These are phyloP conservation scores for Ceratocystis ficicola DNA, from an alignment of 2,329 filamentous ascomycete species.

Conservation along the genomic window DNA sequence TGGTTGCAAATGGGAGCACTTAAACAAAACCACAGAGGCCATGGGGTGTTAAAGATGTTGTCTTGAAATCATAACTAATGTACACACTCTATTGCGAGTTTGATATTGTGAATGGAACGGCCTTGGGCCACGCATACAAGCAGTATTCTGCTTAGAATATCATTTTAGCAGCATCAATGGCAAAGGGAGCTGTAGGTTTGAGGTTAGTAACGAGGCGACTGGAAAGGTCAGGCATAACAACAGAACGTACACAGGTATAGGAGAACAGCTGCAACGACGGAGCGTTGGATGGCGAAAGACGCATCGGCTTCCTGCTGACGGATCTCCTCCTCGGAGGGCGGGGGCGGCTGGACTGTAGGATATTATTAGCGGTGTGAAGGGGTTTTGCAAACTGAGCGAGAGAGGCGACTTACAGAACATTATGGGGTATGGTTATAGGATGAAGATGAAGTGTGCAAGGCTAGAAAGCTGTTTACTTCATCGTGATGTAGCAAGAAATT, in stretches of 20 bases:
- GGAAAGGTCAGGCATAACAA: not conserved
- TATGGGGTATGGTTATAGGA: slow-evolving; percentile 1
- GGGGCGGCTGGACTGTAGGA: slow-evolving; percentile 50
- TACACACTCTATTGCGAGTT: slow-evolving; percentile 15
- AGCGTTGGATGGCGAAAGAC: slow-evolving; percentile 53
- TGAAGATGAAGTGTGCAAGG: not conserved
- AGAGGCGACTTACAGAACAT: slow-evolving; percentile 17
- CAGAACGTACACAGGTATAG: slow-evolving; percentile 61
- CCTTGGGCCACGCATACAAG: not conserved
- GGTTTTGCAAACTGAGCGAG: not conserved
- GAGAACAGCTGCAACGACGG: slow-evolving; percentile 51
- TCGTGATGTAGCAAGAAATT: slow-evolving; percentile 2
- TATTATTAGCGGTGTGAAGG: not conserved
- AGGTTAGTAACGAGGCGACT: not conserved
- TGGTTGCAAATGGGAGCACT: not conserved
- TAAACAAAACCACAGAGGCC: not conserved
- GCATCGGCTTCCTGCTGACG: slow-evolving; percentile 56
- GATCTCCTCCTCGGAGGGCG: slow-evolving; percentile 58
- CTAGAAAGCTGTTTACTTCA: not conserved
- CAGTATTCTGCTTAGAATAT: slow-evolving; percentile 30
- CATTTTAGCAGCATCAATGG: slow-evolving; percentile 41
- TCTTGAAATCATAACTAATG: slow-evolving; percentile 16
- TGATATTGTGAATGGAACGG: slow-evolving; percentile 10
- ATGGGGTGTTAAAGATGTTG: not conserved
- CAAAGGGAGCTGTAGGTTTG: slow-evolving; percentile 42